A percentile compares a stretch with the other conserved stretches of the same genome.
Conservation (phyloP, 2,329 filamentous ascomycete species). For the Fusarium camptoceras region DNA sequence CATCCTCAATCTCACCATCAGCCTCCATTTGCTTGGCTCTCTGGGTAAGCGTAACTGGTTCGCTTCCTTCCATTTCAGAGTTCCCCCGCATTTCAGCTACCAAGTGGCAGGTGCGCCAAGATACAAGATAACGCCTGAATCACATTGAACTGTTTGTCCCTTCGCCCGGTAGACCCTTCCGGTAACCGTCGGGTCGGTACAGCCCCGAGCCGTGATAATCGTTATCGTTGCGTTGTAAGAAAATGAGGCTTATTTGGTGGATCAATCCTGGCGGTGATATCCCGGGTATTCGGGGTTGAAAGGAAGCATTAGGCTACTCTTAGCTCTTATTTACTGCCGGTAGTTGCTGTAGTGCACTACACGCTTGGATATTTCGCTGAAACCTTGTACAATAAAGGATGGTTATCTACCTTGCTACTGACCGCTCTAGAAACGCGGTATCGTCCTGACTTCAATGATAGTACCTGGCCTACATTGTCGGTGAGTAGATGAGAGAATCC, state of each 20-base stretch:
- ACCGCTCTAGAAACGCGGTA: background rate
- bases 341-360: slow-evolving; percentile 7
- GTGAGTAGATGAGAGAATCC: background rate
- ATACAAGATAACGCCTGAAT: background rate
- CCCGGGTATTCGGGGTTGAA: slow-evolving; percentile 32
- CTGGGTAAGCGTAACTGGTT: slow-evolving; percentile 22
- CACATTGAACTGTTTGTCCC: slow-evolving; percentile 5
- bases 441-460: background rate
- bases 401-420: background rate
- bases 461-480: background rate
- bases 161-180: slow-evolving; percentile 31
- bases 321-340: background rate
- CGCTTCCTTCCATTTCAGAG: slow-evolving; percentile 7
- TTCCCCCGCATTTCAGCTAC: slow-evolving; percentile 28
- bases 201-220: slow-evolving; percentile 17
- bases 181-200: slow-evolving; percentile 27
- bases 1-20: background rate
- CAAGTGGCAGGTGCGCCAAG: background rate
- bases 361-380: background rate
- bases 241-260: slow-evolving; percentile 8
- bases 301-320: background rate
- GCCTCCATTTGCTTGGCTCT: slow-evolving; percentile 10
- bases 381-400: background rate
- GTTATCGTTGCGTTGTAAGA: background rate
- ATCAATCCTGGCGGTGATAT: slow-evolving; percentile 27